Evolutionary conservation across 139 green algal genomes (phyloP).

Genomic region (Chlamydomonas sphaeroides): DNA sequence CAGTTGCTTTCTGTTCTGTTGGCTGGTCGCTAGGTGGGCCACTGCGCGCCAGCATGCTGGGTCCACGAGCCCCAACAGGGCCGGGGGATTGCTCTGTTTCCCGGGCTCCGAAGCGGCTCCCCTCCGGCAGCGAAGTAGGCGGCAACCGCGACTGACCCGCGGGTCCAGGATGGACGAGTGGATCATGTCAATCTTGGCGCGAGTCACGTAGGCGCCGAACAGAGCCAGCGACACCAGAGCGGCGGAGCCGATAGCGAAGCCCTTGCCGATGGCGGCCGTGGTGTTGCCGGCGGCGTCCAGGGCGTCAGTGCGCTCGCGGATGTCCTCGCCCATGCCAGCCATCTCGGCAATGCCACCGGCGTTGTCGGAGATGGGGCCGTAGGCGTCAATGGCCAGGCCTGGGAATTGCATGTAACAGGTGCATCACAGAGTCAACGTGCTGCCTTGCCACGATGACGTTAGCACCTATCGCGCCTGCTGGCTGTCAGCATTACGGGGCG

Average conservation of each 20-base stretch:
- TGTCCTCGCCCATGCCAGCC: conserved; percentile 97
- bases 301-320: conserved; percentile 96
- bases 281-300: conserved; percentile 98
- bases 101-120: too few relatives aligned
- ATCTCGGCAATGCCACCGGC: conserved; percentile 98
- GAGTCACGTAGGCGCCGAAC: conserved; percentile 95
- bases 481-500: too few relatives aligned
- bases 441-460: too few relatives aligned
- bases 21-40: too few relatives aligned
- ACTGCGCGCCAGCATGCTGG: too few relatives aligned
- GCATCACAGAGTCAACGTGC: too few relatives aligned
- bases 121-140: too few relatives aligned
- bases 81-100: too few relatives aligned
- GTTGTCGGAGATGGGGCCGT: conserved; percentile 97
- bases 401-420: too few relatives aligned
- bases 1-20: too few relatives aligned
- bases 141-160: conserved; percentile 65
- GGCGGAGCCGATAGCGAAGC: conserved; percentile 98
- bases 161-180: conserved; percentile 94
- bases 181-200: conserved; percentile 81
- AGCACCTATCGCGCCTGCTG: too few relatives aligned
- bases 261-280: conserved; percentile 98
- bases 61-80: too few relatives aligned
- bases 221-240: conserved; percentile 97
- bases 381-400: conserved; percentile 95